Evolutionary conservation across 805 yeast species (phyloP).

Genomic region (Kodamaea leandrae): DNA sequence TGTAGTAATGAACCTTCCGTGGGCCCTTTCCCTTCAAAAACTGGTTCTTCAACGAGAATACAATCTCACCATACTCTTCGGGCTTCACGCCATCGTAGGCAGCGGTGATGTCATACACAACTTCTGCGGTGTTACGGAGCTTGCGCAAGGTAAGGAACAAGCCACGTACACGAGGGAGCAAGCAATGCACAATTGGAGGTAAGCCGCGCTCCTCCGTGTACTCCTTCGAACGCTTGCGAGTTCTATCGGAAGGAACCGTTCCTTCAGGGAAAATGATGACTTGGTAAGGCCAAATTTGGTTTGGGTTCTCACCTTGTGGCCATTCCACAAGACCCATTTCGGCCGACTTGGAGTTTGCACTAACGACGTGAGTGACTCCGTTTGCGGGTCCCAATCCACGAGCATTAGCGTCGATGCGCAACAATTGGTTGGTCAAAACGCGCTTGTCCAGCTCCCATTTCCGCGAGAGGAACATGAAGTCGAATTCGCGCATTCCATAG

Average conservation of each 20-base stretch:
- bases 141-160: constrained; percentile 61
- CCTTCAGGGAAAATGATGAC: constrained; percentile 91
- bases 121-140: constrained; percentile 50
- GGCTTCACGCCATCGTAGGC: constrained; percentile 72
- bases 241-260: constrained; percentile 72
- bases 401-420: constrained; percentile 58
- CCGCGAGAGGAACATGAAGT: constrained; percentile 76
- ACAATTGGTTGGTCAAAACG: constrained; percentile 53
- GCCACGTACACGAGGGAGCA: constrained; percentile 80
- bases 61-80: constrained; percentile 72
- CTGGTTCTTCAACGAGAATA: constrained; percentile 60
- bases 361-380: constrained; percentile 34
- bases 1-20: constrained; percentile 56
- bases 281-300: constrained; percentile 48
- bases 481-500: constrained; percentile 75
- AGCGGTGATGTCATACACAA: constrained; percentile 77
- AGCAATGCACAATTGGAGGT: constrained; percentile 56
- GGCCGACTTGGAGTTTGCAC: constrained; percentile 21
- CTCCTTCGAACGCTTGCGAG: constrained; percentile 53
- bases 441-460: constrained; percentile 80
- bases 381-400: constrained; percentile 54
- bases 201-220: constrained; percentile 55
- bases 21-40: constrained; percentile 77
- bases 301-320: constrained; percentile 29
- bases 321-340: constrained; percentile 18